Conservation (phyloP, 768 basidiomycete species). For the Termitomyces sp. region DNA sequence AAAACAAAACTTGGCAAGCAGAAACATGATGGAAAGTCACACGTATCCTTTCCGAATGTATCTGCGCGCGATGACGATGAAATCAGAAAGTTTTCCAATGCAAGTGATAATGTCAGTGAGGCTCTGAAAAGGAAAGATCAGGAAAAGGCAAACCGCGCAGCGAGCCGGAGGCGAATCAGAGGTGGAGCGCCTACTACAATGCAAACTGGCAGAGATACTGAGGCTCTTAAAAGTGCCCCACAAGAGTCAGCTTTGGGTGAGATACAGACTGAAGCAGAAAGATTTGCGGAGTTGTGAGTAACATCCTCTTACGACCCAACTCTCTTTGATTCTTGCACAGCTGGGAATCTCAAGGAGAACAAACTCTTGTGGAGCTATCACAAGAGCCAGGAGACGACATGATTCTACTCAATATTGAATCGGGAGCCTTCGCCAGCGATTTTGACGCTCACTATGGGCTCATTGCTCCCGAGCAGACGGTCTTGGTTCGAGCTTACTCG, state of each 20-base stretch:
- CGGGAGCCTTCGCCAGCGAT: constrained; percentile 37
- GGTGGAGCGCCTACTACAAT: constrained; percentile 54
- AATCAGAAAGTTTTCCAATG: constrained; percentile 20
- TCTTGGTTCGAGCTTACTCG: constrained; percentile 82
- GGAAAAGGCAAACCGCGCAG: constrained; percentile 50
- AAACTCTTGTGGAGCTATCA: constrained; percentile 14
- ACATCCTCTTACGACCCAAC: background rate
- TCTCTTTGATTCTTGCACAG: constrained; percentile 15
- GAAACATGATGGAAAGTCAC: constrained; percentile 27
- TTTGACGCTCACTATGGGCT: constrained; percentile 82
- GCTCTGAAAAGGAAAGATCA: constrained; percentile 76
- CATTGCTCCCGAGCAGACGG: constrained; percentile 68
- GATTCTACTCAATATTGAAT: constrained; percentile 29
- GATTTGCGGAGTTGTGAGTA: constrained; percentile 56
- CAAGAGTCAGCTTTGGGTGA: constrained; percentile 24
- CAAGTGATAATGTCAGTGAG: constrained; percentile 48
- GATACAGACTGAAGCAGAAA: constrained; percentile 41
- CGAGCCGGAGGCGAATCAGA: constrained; percentile 66
- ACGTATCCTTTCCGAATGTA: constrained; percentile 19
- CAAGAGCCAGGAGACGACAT: constrained; percentile 20
- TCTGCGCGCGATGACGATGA: constrained; percentile 15
- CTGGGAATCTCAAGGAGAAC: constrained; percentile 27
- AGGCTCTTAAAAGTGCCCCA: constrained; percentile 10
- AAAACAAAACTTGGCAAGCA: constrained; percentile 48
- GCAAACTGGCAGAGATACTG: constrained; percentile 8